Conservation (phyloP, 352 stramenopile species). For the Pythium brachiatum region DNA sequence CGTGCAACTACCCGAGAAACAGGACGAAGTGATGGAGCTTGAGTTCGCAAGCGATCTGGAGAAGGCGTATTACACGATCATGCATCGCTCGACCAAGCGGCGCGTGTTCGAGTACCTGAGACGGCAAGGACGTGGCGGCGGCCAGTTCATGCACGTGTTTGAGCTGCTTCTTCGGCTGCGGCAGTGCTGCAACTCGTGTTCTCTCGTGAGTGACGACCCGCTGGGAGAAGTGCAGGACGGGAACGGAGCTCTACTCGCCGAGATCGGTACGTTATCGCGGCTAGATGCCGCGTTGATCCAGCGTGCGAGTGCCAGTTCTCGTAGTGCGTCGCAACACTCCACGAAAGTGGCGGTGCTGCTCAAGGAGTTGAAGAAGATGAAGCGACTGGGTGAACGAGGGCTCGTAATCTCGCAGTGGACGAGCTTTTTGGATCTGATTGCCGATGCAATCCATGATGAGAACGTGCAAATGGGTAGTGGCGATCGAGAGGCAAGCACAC, state of each 20-base stretch:
- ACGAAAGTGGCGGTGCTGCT: conserved; percentile 68
- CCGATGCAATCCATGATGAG: conserved; percentile 27
- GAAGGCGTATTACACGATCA: conserved; percentile 67
- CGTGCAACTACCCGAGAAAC: conserved; percentile 54
- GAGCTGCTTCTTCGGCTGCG: conserved; percentile 84
- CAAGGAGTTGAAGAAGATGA: conserved; percentile 44
- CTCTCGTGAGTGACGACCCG: conserved; percentile 57
- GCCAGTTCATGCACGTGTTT: conserved; percentile 87
- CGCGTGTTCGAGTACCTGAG: conserved; percentile 76
- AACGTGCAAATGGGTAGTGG: conserved; percentile 32
- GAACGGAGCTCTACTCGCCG: conserved; percentile 24
- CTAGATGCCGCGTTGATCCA: conserved; percentile 33
- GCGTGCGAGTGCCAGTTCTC: conserved; percentile 14
- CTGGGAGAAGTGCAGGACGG: conserved; percentile 36
- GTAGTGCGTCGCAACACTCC: conserved; percentile 23
- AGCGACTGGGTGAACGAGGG: conserved; percentile 44
- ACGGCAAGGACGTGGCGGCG: conserved; percentile 26
- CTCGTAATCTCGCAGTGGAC: conserved; percentile 91
- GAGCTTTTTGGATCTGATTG: conserved; percentile 77
- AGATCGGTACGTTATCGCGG: conserved; percentile 21
- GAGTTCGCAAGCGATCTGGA: conserved; percentile 72
- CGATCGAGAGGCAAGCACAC: conserved; percentile 5
- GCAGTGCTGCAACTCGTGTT: conserved; percentile 76
- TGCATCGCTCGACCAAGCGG: conserved; percentile 79
- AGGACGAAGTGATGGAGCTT: conserved; percentile 53